Evolutionary conservation across 768 basidiomycete species (phyloP), one percentile per base, ranked within the genome.

Genomic region (Mrakia frigida): DNA sequence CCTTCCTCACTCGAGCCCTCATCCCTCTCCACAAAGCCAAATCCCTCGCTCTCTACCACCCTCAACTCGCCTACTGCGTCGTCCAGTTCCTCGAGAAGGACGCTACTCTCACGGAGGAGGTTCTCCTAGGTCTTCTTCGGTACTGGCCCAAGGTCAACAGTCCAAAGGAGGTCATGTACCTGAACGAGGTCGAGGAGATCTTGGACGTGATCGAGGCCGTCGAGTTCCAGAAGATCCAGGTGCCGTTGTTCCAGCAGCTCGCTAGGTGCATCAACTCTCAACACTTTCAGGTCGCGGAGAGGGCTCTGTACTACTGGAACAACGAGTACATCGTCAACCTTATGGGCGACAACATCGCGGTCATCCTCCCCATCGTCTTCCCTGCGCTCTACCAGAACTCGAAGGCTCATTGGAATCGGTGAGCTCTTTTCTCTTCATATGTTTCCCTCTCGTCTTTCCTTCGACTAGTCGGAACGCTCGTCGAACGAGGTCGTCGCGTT

Each of bases 101-200:
- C 79, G 87, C 93, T 3, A 83, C 88, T 9, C 86, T 98, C 65
- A 95, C 94, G 31, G 92, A 98, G 85, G 95, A 98, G 53, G 97
- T 99, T 39, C 91, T 98, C 85, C 85, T 94, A 80, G 97, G 97
- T 28, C 86, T 99, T n/a, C 88, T 99, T 82, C 91, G 91, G 84
- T 99, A 88, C 84, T 99, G 97, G 97, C 97, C 97, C 43, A 98
- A 98, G 84, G 97, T 99, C 80, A 98, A 99, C 84, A 94, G 92
- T 46, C 95, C 95, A 23, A 99, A 99, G 86, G 97, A 99, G 82
- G 97, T 98, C 84, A 99, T 99, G 97, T 99, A 92, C 86, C 86
- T 99, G 76, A 98, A 98, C 84, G 97, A 99, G 85, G 93, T 99
- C 73, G 97, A 99, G 84, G 97, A 99, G 86, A 92, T 99, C 6